These are phyloP conservation scores for Termitomyces sp. DNA, from an alignment of 768 basidiomycete species.

Conservation along the genomic window DNA sequence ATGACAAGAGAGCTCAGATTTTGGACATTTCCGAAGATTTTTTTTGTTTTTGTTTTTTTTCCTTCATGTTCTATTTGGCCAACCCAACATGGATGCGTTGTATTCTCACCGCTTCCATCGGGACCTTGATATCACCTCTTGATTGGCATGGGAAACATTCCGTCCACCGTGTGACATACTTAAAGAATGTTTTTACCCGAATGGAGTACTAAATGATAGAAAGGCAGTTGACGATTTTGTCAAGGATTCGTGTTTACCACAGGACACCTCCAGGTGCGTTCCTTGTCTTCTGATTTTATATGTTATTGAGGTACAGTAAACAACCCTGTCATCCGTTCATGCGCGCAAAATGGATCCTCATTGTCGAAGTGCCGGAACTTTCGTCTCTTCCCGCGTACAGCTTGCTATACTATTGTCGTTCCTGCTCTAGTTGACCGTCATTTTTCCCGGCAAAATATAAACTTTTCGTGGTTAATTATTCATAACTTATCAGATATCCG, in stretches of 20 bases:
- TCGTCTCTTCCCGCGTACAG: too few species aligned
- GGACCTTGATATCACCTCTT: background rate
- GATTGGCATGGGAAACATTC: background rate
- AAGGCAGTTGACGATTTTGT: background rate
- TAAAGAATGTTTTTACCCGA: background rate
- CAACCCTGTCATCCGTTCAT: background rate
- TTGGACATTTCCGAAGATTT: background rate
- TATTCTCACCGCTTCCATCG: background rate
- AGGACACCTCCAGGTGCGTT: too few species aligned
- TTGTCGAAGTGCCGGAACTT: too few species aligned
- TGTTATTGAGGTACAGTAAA: background rate
- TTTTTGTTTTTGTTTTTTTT: background rate
- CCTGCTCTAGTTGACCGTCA: background rate
- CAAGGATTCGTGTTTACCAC: background rate
- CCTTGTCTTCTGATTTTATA: too few species aligned
- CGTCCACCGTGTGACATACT: background rate
- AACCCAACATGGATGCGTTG: background rate
- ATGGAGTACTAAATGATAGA: background rate
- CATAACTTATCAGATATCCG: background rate
- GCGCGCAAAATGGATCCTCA: too few species aligned
- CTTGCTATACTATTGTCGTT: background rate
- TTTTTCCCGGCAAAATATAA: background rate
- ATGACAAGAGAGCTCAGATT: background rate
- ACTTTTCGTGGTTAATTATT: background rate
- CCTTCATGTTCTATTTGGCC: background rate